Base-by-base conservation (phyloP, 805 yeast genomes). In the Wickerhamiella kurtzmanii region DNA sequence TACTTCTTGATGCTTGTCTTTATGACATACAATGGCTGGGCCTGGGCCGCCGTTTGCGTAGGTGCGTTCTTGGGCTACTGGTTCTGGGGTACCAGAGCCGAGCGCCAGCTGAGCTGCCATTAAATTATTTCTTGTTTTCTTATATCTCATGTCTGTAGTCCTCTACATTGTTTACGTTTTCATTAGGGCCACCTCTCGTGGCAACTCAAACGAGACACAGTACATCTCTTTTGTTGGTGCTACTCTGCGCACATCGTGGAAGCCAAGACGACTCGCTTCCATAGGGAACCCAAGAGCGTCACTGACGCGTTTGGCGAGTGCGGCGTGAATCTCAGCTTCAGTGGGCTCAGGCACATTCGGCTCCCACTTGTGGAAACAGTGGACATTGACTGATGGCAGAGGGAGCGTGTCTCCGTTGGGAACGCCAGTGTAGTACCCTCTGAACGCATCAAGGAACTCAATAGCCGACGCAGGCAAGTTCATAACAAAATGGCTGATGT, bases 141-240 rank as follows among this genome's bases (percentile, higher is more conserved):
- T 22, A 5, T 25, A 16, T 17, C 21, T 17, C 19, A 19, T 32
- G 19, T 20, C 11, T 11, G 17, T 22, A n/a, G n/a, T n/a, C 4
- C 18, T 5, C n/a, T 21, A 9, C 9, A 6, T 15, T 22, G 9
- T 17, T 28, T 11, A 15, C 13, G 32, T 3, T 20, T 43, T 20
- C n/a, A 28, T 40, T 37, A 59, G 59, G 1, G 71, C 71, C 3
- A 68, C 72, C 37, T 61, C 65, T 3, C 46, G 32, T 2, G 73
- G 73, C n/a, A 92, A 69, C 56, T 64, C 63, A 64, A 88, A 88
- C 4, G 87, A 70, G 2, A 86, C 82, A 64, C 96, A 86, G 61
- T 76, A 88, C 98, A 92, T 92, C 32, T 89, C 89, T 60, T 92
- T 92, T 4, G 96, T 85, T 3, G 98, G 98, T 1, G 98, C 89